A percentile compares a stretch with the other conserved stretches of the same genome.
Conservation (phyloP, 495 filamentous ascomycete species). For the Podospora sp. region DNA sequence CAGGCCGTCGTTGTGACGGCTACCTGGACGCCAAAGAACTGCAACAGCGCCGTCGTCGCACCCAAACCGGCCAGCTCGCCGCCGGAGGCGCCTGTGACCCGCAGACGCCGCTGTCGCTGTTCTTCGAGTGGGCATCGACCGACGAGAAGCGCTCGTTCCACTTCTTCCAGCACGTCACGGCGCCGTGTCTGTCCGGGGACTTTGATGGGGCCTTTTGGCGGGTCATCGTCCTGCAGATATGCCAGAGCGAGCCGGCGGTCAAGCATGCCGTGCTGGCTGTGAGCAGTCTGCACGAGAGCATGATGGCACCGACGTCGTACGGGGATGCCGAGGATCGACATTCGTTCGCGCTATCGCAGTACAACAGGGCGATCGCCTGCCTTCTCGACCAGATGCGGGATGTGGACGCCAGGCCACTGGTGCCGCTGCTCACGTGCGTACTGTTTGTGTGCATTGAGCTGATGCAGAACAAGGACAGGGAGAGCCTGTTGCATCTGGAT, state of each 20-base stretch:
- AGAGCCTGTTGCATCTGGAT: conserved; percentile 46
- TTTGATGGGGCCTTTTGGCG: conserved; percentile 61
- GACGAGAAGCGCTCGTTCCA: conserved; percentile 51
- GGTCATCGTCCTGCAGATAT: conserved; percentile 57
- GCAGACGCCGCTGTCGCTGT: conserved; percentile 23
- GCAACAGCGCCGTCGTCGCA: conserved; percentile 35
- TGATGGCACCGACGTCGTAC: conserved; percentile 35
- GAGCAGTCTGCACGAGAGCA: conserved; percentile 55
- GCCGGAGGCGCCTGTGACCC: conserved; percentile 16
- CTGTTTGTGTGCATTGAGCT: conserved; percentile 63
- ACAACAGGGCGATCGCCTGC: conserved; percentile 56
- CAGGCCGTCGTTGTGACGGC: conserved; percentile 49
- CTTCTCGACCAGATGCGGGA: conserved; percentile 44
- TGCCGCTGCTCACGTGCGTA: conserved; percentile 56
- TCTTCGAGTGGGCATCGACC: conserved; percentile 36
- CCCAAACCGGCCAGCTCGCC: conserved; percentile 13
- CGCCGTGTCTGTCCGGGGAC: conserved; percentile 51
- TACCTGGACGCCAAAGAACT: conserved; percentile 40
- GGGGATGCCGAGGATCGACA: conserved; percentile 37
- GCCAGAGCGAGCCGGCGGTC: conserved; percentile 58
- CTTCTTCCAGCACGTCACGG: conserved; percentile 55
- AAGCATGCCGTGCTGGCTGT: conserved; percentile 62
- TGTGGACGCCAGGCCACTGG: conserved; percentile 45
- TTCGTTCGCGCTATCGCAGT: conserved; percentile 53
- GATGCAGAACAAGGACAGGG: conserved; percentile 51